Conservation (phyloP, 2,329 filamentous ascomycete genomes). For the Hymenoscyphus linearis region DNA sequence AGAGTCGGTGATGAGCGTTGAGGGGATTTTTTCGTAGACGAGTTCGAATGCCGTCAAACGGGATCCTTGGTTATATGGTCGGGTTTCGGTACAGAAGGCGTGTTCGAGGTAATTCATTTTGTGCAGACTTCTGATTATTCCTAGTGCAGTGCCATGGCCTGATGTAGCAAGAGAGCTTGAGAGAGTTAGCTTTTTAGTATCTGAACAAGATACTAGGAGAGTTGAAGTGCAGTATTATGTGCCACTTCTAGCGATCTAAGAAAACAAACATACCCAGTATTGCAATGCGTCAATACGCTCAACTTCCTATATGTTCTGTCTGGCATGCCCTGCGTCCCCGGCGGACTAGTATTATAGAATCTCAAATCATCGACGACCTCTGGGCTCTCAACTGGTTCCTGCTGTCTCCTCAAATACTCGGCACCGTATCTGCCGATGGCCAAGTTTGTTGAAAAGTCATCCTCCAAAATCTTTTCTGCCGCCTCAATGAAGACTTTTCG, state of each 20-base stretch:
- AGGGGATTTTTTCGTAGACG: conserved; percentile 87
- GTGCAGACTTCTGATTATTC: conserved; percentile 83
- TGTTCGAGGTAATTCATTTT: conserved; percentile 62
- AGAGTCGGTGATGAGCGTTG: conserved; percentile 89
- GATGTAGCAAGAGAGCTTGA: conserved; percentile 82
- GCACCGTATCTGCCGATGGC: conserved; percentile 80
- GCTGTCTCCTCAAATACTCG: conserved; percentile 60
- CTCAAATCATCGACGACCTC: conserved; percentile 24
- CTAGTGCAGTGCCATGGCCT: conserved; percentile 93
- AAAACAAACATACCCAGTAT: conserved; percentile 65
- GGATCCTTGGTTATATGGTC: conserved; percentile 96
- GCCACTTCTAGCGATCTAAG: neutral
- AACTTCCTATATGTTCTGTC: conserved; percentile 48
- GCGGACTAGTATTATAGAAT: conserved; percentile 35
- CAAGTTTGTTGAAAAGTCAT: conserved; percentile 83
- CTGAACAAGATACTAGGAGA: neutral
- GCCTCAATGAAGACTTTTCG: conserved; percentile 67
- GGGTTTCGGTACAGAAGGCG: conserved; percentile 93
- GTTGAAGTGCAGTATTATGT: neutral
- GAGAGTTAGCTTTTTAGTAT: conserved; percentile 9
- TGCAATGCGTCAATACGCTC: conserved; percentile 94
- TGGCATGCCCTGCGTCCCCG: conserved; percentile 36
- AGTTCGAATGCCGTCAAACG: conserved; percentile 93
- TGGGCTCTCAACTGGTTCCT: conserved; percentile 24
- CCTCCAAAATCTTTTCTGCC: conserved; percentile 79